Evolutionary conservation across 1,139 yeast genomes (phyloP), one percentile per base, ranked within the genome.

Genomic region (Geotrichum carabidarum): DNA sequence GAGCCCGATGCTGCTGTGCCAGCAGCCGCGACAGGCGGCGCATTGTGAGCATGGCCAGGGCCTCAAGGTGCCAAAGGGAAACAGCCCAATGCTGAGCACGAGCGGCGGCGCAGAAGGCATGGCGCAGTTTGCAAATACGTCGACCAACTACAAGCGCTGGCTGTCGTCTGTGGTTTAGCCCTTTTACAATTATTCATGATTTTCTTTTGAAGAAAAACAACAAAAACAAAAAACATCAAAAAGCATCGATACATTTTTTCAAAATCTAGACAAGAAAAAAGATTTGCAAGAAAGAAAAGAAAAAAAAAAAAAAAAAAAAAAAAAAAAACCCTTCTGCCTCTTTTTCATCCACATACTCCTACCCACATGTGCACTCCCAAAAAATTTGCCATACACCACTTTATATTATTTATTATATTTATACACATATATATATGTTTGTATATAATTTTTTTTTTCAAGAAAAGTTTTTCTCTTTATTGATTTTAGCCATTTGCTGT

Each of bases 131-230:
- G 41, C 51, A n/a, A 57, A 58, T 37, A 57, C 63, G 17, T 58
- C 63, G 32, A 57, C 57, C 32, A 63, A 61, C 44, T 63, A 63
- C 50, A 55, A 64, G 48, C 57, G 59, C 41, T 63, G 65, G 65
- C 56, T 63, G 37, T 58, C 64, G 15, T 63, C 62, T 35, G 51
- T 45, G 17, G 44, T 27, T 5, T 47, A 47, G 17, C 31, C 27
- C 2, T 4, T n/a, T n/a, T n/a, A n/a, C 37, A 3, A 4, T 6
- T 4, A 6, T 8, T 15, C 5, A 37, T 2, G n/a, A 37, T 12
- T 12, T 32, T 8, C 8, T 32, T 5, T 7, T 7, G 8, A 37
- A 37, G 15, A 9, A 11, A 46, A 9, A 8, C 17, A 14, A 22
- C 36, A 31, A 37, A 46, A 37, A 37, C 4, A 3, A 5, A 15